A percentile compares a stretch with the other conserved stretches of the same genome.
These are phyloP conservation scores for Phytophthora pini DNA, from an alignment of 352 stramenopile genomes.

Conservation along the genomic window DNA sequence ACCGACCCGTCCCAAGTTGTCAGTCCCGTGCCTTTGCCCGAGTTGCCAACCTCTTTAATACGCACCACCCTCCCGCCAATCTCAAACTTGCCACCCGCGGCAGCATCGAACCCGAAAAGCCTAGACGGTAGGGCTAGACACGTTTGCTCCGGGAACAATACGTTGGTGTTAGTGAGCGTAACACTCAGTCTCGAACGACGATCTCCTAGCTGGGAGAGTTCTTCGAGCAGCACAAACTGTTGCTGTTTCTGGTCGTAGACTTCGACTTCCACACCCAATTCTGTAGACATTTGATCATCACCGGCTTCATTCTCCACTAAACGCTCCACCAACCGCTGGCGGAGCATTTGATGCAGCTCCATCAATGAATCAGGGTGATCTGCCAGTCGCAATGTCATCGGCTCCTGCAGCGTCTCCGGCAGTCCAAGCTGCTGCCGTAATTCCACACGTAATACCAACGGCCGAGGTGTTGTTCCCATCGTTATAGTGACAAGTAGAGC, in stretches of 20 bases:
- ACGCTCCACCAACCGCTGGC: conserved; percentile 24
- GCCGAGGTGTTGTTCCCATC: conserved; percentile 22
- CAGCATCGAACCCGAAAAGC: conserved; percentile 61
- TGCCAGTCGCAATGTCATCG: conserved; percentile 33
- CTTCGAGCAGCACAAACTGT: conserved; percentile 40
- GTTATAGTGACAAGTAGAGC: conserved; percentile 4
- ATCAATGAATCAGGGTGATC: conserved; percentile 24
- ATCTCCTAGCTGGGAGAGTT: conserved; percentile 32
- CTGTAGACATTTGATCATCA: neutral
- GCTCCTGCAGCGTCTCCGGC: conserved; percentile 22
- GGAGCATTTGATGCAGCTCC: conserved; percentile 34
- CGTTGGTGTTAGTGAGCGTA: conserved; percentile 27
- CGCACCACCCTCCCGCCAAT: conserved; percentile 60
- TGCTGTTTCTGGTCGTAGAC: conserved; percentile 45
- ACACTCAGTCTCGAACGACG: conserved; percentile 52
- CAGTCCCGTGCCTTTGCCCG: conserved; percentile 84
- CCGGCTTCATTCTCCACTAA: conserved; percentile 2
- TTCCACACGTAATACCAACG: conserved; percentile 43
- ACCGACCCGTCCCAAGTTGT: conserved; percentile 93
- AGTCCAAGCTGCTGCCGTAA: conserved; percentile 39
- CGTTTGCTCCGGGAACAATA: conserved; percentile 26
- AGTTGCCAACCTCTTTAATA: conserved; percentile 81
- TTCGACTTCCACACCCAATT: conserved; percentile 43
- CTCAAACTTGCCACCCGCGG: conserved; percentile 42
- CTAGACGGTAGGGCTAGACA: conserved; percentile 59